Evolutionary conservation across 192 early-diverging fungal genomes (phyloP), one percentile per base, ranked within the genome.

Genomic region (Coemansia sp.): DNA sequence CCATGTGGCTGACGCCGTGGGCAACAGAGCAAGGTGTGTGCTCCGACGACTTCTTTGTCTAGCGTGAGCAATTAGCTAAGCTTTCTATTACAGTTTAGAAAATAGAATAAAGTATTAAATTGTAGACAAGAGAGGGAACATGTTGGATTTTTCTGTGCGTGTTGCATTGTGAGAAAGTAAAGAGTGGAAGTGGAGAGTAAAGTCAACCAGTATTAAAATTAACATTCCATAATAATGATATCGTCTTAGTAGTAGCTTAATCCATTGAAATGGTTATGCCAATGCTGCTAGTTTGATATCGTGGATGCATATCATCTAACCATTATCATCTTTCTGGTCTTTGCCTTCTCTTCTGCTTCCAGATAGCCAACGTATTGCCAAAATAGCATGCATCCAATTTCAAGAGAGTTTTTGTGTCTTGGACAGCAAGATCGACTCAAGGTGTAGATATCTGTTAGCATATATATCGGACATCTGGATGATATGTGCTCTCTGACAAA

Each of bases 41-140:
- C 21, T 76, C 40, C 56, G 74, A 15, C 68, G 69, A 11, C 40
- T 76, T 13, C 41, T 76, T 2, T 76, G 74, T 32, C 39, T 76
- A 21, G 54, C 32, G 6, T 58, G 54, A 56, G 13, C 6, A 16
- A 16, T 32, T 16, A 48, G 3, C 3, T n/a, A 12, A 16, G 43
- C 43, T 2, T 45, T 49, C 47, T 18, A 49, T 49, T 18, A 49
- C 8, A 16, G 13, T 32, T 32, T 32, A 4, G 4, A 32, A 32
- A 32, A 32, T 32, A 32, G 32, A 32, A 32, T 32, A 32, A 4
- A 32, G 32, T 32, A 4, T 32, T 32, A 4, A 32, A 32, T 4
- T 32, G 32, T 32, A 32, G 32, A 32, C 32, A 32, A 32, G 32
- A 32, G 32, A 32, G 32, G 32, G 4, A 32, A 32, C 32, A 32